Evolutionary conservation across 2,329 filamentous ascomycete genomes (phyloP), one percentile per base, ranked within the genome.

Genomic region (Sclerotinia spermophila): DNA sequence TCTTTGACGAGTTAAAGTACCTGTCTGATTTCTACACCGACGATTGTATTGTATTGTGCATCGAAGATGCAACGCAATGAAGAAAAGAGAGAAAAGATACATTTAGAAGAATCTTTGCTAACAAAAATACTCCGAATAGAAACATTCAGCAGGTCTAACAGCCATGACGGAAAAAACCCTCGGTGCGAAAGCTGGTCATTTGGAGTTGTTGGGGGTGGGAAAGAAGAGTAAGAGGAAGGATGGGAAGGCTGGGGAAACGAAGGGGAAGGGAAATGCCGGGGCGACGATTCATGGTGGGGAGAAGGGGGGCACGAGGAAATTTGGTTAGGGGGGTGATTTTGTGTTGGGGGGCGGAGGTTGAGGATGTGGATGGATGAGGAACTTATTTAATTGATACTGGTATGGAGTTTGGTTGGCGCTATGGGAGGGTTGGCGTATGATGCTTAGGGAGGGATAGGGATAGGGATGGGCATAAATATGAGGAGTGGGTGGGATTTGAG

Each of bases 161-260:
- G 86, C 85, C 0, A 84, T 87, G 81, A 92, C 90, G n/a, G 90
- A 93, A 78, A 86, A 86, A 72, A 86, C 84, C 73, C 83, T 92
- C 15, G 90, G 89, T 19, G 83, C 87, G 72, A 87, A 87, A 76
- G 90, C 89, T 7, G 90, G 90, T 21, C 90, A 93, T 83, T 77
- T 92, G 77, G 90, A 93, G 79, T 78, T 92, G 77, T 79, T 92
- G 77, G 84, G 84, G 71, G 89, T 89, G 3, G 89, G 89, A 19
- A 91, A 90, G 84, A 90, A 86, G 80, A 84, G 87, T 72, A 83
- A 80, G 75, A 76, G 73, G 72, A 79, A 79, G 73, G 78, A 79
- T 69, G 78, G 76, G 53, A 79, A 80, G 60, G 21, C 21, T 48
- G 78, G 75, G 72, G 80, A 76, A 72, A 77, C 78, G 67, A 77